Conservation (phyloP, 352 stramenopile genomes). For the Globisporangium camurandrum region DNA sequence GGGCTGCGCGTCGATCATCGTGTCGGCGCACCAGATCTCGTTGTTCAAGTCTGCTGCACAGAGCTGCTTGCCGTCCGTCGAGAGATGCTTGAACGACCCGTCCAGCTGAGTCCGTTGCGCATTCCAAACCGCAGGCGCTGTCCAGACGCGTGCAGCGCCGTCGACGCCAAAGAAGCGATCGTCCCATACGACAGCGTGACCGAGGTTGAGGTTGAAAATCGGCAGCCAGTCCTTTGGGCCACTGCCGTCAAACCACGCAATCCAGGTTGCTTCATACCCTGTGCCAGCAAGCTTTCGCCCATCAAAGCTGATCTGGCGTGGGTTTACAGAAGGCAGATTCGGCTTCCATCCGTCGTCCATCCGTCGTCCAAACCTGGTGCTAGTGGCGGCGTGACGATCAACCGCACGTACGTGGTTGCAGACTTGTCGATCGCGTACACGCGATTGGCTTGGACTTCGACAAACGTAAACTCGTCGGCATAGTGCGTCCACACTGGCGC, state of each 20-base stretch:
- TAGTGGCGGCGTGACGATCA: conserved; percentile 11
- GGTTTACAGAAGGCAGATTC: conserved; percentile 5
- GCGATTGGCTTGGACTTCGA: conserved; percentile 16
- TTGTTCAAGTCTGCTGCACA: conserved; percentile 11
- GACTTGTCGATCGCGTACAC: conserved; percentile 8
- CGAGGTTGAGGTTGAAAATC: conserved; percentile 10
- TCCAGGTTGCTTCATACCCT: too few species aligned
- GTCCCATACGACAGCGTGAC: conserved; percentile 19
- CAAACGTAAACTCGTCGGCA: conserved; percentile 6
- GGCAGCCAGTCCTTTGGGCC: too few species aligned
- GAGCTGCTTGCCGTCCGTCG: conserved; percentile 22
- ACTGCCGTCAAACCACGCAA: too few species aligned
- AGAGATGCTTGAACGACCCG: conserved; percentile 16
- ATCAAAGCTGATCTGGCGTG: conserved; percentile 17
- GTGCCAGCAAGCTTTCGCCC: conserved; percentile 12
- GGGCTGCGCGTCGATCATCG: conserved; percentile 8
- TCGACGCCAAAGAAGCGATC: conserved; percentile 16
- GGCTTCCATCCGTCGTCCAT: conserved; percentile 8
- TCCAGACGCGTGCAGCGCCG: too few species aligned
- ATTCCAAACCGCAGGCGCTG: too few species aligned
- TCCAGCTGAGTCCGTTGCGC: too few species aligned
- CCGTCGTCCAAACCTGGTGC: too few species aligned
- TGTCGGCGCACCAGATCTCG: conserved; percentile 23
- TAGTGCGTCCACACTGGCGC: conserved; percentile 11
- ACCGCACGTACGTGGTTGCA: conserved; percentile 7